These are phyloP conservation scores for Paratrypanosoma confusum DNA, from an alignment of 208 protist genomes.

Conservation along the genomic window DNA sequence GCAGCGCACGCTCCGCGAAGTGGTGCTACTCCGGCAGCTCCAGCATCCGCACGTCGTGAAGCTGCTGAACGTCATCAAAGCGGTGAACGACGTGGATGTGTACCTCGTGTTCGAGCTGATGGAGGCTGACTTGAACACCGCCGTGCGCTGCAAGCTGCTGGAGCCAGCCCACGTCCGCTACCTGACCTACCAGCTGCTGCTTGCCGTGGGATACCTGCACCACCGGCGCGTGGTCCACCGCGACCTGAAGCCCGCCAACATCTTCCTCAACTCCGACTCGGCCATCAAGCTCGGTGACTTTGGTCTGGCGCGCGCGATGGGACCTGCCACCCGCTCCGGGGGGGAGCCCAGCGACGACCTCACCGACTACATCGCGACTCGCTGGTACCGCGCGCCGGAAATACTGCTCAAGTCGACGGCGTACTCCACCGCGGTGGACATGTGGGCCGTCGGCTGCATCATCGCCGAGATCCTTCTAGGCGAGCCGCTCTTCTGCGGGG, in stretches of 20 bases:
- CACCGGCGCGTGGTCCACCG: constrained; percentile 81
- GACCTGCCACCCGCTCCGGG: constrained; percentile 13
- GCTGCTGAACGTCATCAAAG: constrained; percentile 92
- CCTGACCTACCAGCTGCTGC: constrained; percentile 93
- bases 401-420: constrained; percentile 91
- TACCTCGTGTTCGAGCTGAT: constrained; percentile 97
- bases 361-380: constrained; percentile 94
- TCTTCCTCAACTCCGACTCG: constrained; percentile 91
- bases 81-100: constrained; percentile 94
- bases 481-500: constrained; percentile 91
- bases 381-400: constrained; percentile 98
- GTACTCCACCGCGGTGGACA: constrained; percentile 97
- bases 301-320: constrained; percentile 92
- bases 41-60: constrained; percentile 79
- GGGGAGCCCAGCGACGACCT: constrained; percentile 52
- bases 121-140: constrained; percentile 86
- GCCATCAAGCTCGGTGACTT: constrained; percentile 95
- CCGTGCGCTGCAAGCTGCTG: constrained; percentile 94
- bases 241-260: constrained; percentile 89
- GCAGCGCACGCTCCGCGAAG: constrained; percentile 94
- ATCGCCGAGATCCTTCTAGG: constrained; percentile 90
- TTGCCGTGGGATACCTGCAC: constrained; percentile 92
- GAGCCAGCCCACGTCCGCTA: constrained; percentile 90
- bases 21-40: constrained; percentile 90
- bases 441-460: constrained; percentile 98